Base-by-base conservation (phyloP, 352 stramenopile genomes). In the Globisporangium yorkense region DNA sequence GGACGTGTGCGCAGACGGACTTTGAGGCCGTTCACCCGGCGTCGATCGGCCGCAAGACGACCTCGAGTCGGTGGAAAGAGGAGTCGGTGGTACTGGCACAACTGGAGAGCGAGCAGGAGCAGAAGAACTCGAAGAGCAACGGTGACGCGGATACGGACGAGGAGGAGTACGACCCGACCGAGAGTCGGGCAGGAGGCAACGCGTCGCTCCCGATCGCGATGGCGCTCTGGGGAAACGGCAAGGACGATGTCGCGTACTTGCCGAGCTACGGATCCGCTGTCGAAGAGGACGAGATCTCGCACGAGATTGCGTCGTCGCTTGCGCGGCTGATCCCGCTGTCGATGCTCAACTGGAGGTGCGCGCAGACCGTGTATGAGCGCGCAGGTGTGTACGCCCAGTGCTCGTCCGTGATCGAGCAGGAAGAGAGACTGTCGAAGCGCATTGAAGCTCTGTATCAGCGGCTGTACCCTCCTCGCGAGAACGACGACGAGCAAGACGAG, bases 281-380 rank as follows among this genome's bases (percentile, higher is more conserved):
- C 5, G 82, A 92, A 62, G 73, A 91, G n/a, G 85, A 95, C 57
- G 85, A 92, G 62, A 76, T 95, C 15, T 86, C 77, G 15, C 65
- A 48, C 29, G 65, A 68, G 21, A 64, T 95, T 3, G 56, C 71
- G 40, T 60, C 70, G 43, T 92, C 81, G 4, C 49, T 88, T 5
- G 61, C 63, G 41, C 77, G 79, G 29, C 62, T 93, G 0, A 57
- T 92, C 15, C 65, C 75, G 20, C 57, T 93, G 8, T 88, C 83
- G 13, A 75, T 85, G 35, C 63, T 70, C 18, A 93, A 93, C 62
- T 95, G 85, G 85, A 71, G 72, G 5, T 67, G 59, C n/a, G 60
- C 74, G 10, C 81, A 90, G 61, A 71, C 70, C 0, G 56, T 92
- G 15, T 76, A 80, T 37, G 81, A 91, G 55, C 72, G 81, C 31